These are phyloP conservation scores for Gaultheria prostrata DNA, from an alignment of 148 eudicot species.

Conservation along the genomic window DNA sequence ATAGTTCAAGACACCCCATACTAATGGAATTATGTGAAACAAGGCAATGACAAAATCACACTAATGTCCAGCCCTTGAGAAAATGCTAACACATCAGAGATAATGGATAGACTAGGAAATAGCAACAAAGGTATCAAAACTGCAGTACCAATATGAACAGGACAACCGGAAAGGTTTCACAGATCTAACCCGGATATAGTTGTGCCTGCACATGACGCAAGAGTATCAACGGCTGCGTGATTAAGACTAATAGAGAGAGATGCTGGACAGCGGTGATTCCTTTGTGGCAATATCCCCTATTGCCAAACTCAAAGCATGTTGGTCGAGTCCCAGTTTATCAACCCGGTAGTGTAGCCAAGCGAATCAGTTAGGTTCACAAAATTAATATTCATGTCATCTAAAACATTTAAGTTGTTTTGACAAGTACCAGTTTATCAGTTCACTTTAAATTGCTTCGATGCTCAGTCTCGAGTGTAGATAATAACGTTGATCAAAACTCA, in stretches of 20 bases:
- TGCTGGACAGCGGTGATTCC: slow-evolving; percentile 27
- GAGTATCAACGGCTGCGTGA: slow-evolving; percentile 30
- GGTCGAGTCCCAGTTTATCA: slow-evolving; percentile 29
- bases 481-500: not conserved
- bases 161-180: not conserved
- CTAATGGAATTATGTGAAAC: not conserved
- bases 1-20: not conserved
- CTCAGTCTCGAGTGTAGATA: not conserved
- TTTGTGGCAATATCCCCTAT: slow-evolving; percentile 19
- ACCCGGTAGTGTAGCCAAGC: slow-evolving; percentile 37
- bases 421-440: not conserved
- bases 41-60: not conserved
- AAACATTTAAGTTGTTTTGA: not conserved
- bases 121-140: not conserved
- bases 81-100: not conserved
- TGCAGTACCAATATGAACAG: not conserved
- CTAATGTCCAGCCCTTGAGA: not conserved
- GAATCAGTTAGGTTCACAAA: slow-evolving; percentile 3
- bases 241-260: slow-evolving; percentile 33
- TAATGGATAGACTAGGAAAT: not conserved
- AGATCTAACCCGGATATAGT: slow-evolving; percentile 40
- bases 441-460: not conserved
- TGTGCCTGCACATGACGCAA: slow-evolving; percentile 30
- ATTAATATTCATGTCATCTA: not conserved
- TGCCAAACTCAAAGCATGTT: too few species aligned